These are phyloP conservation scores for Actinomortierella wolfii DNA, from an alignment of 371 early-diverging fungal species.

Conservation along the genomic window DNA sequence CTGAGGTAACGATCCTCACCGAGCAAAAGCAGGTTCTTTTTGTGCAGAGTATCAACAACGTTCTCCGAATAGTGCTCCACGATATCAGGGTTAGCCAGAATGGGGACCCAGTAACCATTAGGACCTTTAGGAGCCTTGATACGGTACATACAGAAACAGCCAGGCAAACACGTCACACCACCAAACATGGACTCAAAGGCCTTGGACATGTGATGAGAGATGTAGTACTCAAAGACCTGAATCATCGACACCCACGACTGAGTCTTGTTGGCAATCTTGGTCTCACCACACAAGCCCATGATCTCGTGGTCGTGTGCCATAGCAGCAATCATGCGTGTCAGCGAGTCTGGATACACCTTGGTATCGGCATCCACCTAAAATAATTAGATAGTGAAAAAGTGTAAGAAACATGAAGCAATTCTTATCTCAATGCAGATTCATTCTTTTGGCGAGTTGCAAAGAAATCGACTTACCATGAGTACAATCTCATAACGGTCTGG, in stretches of 20 bases:
- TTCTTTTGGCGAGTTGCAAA: too few relatives aligned
- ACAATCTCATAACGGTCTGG: constrained; percentile 87
- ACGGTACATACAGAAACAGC: constrained; percentile 97
- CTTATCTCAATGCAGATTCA: too few relatives aligned
- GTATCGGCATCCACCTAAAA: constrained; percentile 92
- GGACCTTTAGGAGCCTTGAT: constrained; percentile 82
- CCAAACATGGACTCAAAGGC: constrained; percentile 96
- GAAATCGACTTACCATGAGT: constrained; percentile 78
- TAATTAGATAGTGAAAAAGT: background rate
- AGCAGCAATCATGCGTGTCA: constrained; percentile 74
- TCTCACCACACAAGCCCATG: constrained; percentile 86
- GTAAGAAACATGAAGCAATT: background rate
- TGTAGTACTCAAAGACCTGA: constrained; percentile 98
- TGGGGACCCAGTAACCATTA: constrained; percentile 85
- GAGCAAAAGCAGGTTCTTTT: constrained; percentile 96
- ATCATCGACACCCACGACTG: constrained; percentile 89
- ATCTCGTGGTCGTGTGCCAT: constrained; percentile 78
- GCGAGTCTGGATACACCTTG: constrained; percentile 76
- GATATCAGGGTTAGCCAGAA: constrained; percentile 91
- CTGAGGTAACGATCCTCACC: constrained; percentile 99
- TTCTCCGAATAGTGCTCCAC: constrained; percentile 96
- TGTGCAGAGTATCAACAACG: constrained; percentile 97
- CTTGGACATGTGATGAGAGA: constrained; percentile 92
- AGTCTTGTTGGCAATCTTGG: constrained; percentile 87
- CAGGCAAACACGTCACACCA: constrained; percentile 95